These are phyloP conservation scores for Volvox carteri DNA, from an alignment of 163 green algal genomes.

Conservation along the genomic window DNA sequence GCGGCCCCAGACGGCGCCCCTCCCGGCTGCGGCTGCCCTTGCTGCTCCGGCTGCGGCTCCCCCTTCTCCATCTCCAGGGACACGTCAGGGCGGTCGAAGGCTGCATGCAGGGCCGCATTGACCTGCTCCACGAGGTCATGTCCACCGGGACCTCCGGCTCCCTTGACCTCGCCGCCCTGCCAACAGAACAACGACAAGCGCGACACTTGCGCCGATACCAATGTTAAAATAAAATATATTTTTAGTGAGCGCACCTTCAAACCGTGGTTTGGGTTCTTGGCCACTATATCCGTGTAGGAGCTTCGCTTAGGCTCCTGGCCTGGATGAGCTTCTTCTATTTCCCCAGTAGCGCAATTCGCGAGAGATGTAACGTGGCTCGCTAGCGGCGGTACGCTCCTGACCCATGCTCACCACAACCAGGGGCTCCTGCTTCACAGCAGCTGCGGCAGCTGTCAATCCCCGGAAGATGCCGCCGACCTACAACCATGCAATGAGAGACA, in stretches of 20 bases:
- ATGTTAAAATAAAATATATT: too few relatives aligned
- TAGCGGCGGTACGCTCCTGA: too few relatives aligned
- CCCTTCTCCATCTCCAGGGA: not conserved
- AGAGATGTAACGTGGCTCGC: too few relatives aligned
- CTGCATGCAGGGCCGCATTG: conserved; percentile 49
- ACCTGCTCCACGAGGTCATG: conserved; percentile 44
- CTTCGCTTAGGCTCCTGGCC: too few relatives aligned
- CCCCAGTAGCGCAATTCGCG: too few relatives aligned
- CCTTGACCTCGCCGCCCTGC: not conserved
- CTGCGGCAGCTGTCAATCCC: conserved; percentile 19
- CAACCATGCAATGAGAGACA: too few relatives aligned
- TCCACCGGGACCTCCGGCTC: not conserved
- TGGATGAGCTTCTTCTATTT: too few relatives aligned
- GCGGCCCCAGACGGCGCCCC: not conserved
- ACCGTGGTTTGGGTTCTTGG: too few relatives aligned
- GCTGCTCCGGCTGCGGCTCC: not conserved
- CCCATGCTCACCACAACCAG: not conserved
- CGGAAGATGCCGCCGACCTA: conserved; percentile 48
- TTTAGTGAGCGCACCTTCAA: too few relatives aligned
- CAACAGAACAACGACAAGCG: too few relatives aligned
- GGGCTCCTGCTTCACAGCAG: conserved; percentile 29
- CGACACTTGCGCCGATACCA: too few relatives aligned
- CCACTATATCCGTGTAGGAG: too few relatives aligned
- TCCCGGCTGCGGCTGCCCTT: not conserved
- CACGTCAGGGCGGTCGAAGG: conserved; percentile 52